Evolutionary conservation across 1,284 basidiomycete species (phyloP).

Genomic region (Puccinia horiana): DNA sequence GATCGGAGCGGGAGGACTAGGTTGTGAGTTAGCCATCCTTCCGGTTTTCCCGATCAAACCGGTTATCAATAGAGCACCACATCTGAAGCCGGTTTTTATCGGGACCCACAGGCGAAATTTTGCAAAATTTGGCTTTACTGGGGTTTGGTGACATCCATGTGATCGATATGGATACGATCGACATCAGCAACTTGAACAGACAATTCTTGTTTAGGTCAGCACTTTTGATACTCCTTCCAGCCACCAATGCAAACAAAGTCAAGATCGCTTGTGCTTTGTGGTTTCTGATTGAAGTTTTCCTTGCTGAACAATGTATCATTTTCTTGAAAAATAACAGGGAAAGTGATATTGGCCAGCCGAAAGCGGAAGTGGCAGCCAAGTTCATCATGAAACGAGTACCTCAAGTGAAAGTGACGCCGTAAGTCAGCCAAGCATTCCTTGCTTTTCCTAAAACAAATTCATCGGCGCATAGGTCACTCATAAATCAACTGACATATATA

Average conservation of each 20-base stretch:
- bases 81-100: slow-evolving; percentile 69
- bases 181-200: slow-evolving; percentile 96
- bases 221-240: not conserved
- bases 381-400: slow-evolving; percentile 93
- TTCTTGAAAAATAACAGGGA: slow-evolving; percentile 62
- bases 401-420: slow-evolving; percentile 91
- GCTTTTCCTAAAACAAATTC: not conserved
- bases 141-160: slow-evolving; percentile 98
- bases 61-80: not conserved
- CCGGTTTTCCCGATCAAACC: not conserved
- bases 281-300: not conserved
- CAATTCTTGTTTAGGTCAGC: slow-evolving; percentile 95
- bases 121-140: slow-evolving; percentile 60
- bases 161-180: slow-evolving; percentile 99
- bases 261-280: too few relatives aligned
- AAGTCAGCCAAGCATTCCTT: slow-evolving; percentile 57
- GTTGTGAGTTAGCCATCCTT: slow-evolving; percentile 68
- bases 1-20: slow-evolving; percentile 91
- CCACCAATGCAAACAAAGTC: not conserved
- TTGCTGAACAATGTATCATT: not conserved
- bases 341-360: slow-evolving; percentile 89
- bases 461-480: not conserved
- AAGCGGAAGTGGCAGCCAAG: slow-evolving; percentile 89
- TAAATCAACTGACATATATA: slow-evolving; percentile 46
- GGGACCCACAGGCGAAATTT: slow-evolving; percentile 52